Evolutionary conservation across 352 stramenopile genomes (phyloP).

Genomic region (Aphanomyces invadans): DNA sequence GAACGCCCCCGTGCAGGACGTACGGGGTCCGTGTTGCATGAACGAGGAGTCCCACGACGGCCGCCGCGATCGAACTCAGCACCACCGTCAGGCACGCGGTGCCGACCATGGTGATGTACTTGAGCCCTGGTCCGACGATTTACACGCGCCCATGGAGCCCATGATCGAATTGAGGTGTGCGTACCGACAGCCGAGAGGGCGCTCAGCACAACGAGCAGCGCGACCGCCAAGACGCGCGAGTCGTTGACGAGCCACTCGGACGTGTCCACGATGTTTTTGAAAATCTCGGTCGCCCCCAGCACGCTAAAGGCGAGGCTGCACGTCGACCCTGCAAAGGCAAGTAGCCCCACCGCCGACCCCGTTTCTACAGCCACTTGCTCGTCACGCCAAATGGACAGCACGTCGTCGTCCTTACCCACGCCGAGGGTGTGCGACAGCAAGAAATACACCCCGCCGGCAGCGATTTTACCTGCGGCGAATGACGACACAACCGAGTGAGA

Average conservation of each 20-base stretch:
- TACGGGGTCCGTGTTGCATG: neutral
- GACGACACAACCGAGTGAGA: no score
- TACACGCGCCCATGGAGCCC: no score
- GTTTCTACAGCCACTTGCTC: conserved; percentile 22
- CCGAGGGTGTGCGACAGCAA: conserved; percentile 24
- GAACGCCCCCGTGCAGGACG: no score
- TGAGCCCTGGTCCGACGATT: conserved; percentile 9
- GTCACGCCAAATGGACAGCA: neutral
- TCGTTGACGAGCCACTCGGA: conserved; percentile 19
- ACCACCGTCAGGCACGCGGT: conserved; percentile 14
- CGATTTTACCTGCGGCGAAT: conserved; percentile 24
- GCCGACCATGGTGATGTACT: conserved; percentile 23
- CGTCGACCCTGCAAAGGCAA: conserved; percentile 1
- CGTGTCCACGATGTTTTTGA: conserved; percentile 24
- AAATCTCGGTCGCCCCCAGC: conserved; percentile 7
- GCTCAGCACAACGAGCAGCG: conserved; percentile 22
- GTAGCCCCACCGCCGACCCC: conserved; percentile 3
- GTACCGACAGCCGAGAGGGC: conserved; percentile 17
- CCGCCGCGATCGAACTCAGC: conserved; percentile 17
- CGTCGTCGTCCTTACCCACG: conserved; percentile 5
- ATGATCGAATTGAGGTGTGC: no score
- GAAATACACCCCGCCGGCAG: conserved; percentile 26
- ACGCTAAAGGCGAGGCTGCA: conserved; percentile 9
- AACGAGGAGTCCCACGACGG: conserved; percentile 24
- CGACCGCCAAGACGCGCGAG: conserved; percentile 4